A percentile compares a stretch with the other conserved stretches of the same genome.
These are phyloP conservation scores for Lachancea mirantina DNA, from an alignment of 805 yeast species.

Conservation along the genomic window DNA sequence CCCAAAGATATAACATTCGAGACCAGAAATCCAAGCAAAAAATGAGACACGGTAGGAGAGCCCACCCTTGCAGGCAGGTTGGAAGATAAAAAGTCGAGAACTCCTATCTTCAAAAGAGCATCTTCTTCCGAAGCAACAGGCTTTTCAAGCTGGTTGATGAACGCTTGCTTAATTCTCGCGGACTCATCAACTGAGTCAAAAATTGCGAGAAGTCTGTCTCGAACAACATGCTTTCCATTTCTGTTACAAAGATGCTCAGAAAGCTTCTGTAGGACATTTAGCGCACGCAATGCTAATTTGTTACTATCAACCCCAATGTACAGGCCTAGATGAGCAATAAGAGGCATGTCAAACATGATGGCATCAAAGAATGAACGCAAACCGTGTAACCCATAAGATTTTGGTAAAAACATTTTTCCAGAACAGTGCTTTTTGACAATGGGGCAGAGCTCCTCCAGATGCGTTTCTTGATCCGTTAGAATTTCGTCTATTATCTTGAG, in stretches of 20 bases:
- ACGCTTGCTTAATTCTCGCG: slow-evolving; percentile 59
- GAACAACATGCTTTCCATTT: slow-evolving; percentile 35
- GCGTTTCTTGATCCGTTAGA: slow-evolving; percentile 52
- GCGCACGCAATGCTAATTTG: slow-evolving; percentile 44
- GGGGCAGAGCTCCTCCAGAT: slow-evolving; percentile 37
- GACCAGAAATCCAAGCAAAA: slow-evolving; percentile 66
- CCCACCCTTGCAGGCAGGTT: slow-evolving; percentile 40
- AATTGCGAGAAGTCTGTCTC: slow-evolving; percentile 59
- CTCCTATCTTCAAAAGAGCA: slow-evolving; percentile 45
- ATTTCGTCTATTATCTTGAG: slow-evolving; percentile 40
- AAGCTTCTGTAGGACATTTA: slow-evolving; percentile 47
- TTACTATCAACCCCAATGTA: slow-evolving; percentile 56
- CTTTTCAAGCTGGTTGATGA: slow-evolving; percentile 59
- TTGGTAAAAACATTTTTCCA: slow-evolving; percentile 24
- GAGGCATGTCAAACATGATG: slow-evolving; percentile 58
- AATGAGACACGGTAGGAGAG: slow-evolving; percentile 57
- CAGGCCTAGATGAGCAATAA: slow-evolving; percentile 66
- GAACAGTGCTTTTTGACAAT: slow-evolving; percentile 29
- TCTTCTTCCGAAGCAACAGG: slow-evolving; percentile 35
- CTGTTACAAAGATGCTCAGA: slow-evolving; percentile 31
- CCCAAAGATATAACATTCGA: slow-evolving; percentile 47
- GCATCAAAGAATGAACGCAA: slow-evolving; percentile 63
- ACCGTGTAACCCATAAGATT: slow-evolving; percentile 48
- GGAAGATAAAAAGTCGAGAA: slow-evolving; percentile 50
- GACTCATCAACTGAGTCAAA: slow-evolving; percentile 76